Evolutionary conservation across 805 yeast genomes (phyloP), one percentile per base, ranked within the genome.

Genomic region (Wickerhamomyces bovis): DNA sequence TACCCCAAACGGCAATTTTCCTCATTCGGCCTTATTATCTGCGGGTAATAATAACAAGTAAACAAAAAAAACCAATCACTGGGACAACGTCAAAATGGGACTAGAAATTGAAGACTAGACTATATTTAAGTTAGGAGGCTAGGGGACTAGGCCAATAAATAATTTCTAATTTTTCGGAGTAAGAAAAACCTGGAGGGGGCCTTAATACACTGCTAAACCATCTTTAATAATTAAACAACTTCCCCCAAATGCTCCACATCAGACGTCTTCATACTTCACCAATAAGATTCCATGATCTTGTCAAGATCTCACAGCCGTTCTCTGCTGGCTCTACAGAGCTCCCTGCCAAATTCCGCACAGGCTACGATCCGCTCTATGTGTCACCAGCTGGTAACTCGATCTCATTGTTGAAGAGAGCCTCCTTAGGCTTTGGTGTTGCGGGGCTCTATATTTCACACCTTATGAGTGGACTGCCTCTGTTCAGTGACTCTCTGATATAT

Each of bases 381-480:
- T 79, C 85, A 0, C 88, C 89, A 0, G 71, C 81, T 3, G 70
- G 78, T 8, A 74, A 76, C 41, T 80, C 81, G 47, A 79, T 83
- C 3, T 77, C 85, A 3, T 71, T 81, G 45, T 68, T 83, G 40
- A 84, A 82, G 55, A 63, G 89, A 51, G 68, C 83, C 46, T 70
- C 85, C 3, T 56, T 84, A 10, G 83, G 85, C 22, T 76, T 83
- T 55, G 78, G 81, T 2, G 72, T 75, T 0, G 60, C 80, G 25
- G 89, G 89, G 0, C 58, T 77, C 4, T 79, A 82, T 51, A 77
- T 83, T 18, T 79, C 83, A n/a, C 79, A 83, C 51, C 60, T 83
- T 41, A 71, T 81, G 58, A 66, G 65, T 41, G 76, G 75, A 30
- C 76, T 85, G 19, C 71, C 75, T 1, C 73, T 80, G 41, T 73